Evolutionary conservation across 345 rosid genomes (phyloP).

Genomic region (Passiflora organensis): DNA sequence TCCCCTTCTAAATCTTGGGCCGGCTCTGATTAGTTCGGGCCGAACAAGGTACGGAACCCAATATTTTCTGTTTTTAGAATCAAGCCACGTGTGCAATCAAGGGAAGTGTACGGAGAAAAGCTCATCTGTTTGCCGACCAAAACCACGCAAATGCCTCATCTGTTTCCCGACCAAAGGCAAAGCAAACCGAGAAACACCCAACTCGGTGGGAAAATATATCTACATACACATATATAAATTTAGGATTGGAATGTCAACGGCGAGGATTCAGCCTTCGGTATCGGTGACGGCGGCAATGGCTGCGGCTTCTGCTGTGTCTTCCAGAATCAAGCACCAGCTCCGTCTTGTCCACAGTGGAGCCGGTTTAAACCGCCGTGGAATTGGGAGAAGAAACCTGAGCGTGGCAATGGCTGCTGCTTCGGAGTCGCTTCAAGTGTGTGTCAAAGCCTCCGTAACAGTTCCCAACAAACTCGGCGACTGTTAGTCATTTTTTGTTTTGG

Average conservation of each 20-base stretch:
- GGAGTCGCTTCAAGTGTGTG: slow-evolving; percentile 65
- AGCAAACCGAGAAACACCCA: too few relatives aligned
- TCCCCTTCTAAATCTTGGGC: too few relatives aligned
- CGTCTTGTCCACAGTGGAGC: slow-evolving; percentile 18
- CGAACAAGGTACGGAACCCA: too few relatives aligned
- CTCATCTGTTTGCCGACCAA: too few relatives aligned
- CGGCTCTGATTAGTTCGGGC: too few relatives aligned
- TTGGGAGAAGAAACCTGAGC: slow-evolving; percentile 18
- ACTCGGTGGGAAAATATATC: too few relatives aligned
- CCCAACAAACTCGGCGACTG: slow-evolving; percentile 88
- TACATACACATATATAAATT: too few relatives aligned
- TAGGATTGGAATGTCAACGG: slow-evolving; percentile 54
- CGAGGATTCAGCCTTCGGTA: slow-evolving; percentile 34
- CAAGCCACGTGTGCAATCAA: too few relatives aligned
- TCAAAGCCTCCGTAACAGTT: slow-evolving; percentile 69
- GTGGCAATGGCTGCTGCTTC: slow-evolving; percentile 41
- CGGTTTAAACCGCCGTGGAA: slow-evolving; percentile 18
- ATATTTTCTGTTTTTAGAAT: too few relatives aligned
- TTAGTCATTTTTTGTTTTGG: slow-evolving; percentile 23
- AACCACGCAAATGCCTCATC: too few relatives aligned
- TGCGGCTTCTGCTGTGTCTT: slow-evolving; percentile 39
- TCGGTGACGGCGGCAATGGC: slow-evolving; percentile 11
- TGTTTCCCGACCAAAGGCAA: too few relatives aligned
- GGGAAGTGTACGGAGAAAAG: too few relatives aligned
- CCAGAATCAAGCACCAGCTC: slow-evolving; percentile 32